These are phyloP conservation scores for Elsinoe arachidis DNA, from an alignment of 2,329 filamentous ascomycete genomes.

Conservation along the genomic window DNA sequence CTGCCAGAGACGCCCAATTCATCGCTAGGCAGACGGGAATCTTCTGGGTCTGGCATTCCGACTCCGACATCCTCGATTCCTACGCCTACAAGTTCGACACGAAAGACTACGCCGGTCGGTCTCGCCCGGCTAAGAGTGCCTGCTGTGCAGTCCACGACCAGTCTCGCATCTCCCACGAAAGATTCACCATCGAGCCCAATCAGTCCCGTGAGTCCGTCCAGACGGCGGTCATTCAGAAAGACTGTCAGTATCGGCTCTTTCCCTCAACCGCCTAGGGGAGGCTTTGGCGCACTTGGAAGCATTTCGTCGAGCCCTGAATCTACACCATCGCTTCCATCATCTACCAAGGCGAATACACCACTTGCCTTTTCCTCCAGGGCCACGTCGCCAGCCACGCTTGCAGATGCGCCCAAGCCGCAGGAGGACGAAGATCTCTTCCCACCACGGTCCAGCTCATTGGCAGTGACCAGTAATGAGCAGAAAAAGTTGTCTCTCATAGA, in stretches of 20 bases:
- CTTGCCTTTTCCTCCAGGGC: conserved; percentile 53
- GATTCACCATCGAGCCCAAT: conserved; percentile 2
- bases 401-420: conserved; percentile 14
- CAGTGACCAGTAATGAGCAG: conserved; percentile 14
- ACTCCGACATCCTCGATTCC: neutral
- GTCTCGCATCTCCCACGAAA: conserved; percentile 4
- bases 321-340: conserved; percentile 7
- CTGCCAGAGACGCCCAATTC: conserved; percentile 10
- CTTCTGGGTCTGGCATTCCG: conserved; percentile 7
- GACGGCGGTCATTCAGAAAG: conserved; percentile 46
- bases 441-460: conserved; percentile 1
- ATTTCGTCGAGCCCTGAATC: conserved; percentile 5
- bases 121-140: conserved; percentile 4
- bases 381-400: conserved; percentile 43
- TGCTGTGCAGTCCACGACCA: conserved; percentile 5
- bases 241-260: conserved; percentile 91
- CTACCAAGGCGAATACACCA: conserved; percentile 34
- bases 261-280: conserved; percentile 71
- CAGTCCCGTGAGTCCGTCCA: neutral
- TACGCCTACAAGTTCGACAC: neutral
- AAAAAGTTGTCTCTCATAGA: conserved; percentile 27
- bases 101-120: neutral
- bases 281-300: conserved; percentile 4
- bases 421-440: conserved; percentile 24
- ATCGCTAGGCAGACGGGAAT: neutral